Base-by-base conservation (phyloP, 1,139 yeast genomes). In the Pichia sp. region DNA sequence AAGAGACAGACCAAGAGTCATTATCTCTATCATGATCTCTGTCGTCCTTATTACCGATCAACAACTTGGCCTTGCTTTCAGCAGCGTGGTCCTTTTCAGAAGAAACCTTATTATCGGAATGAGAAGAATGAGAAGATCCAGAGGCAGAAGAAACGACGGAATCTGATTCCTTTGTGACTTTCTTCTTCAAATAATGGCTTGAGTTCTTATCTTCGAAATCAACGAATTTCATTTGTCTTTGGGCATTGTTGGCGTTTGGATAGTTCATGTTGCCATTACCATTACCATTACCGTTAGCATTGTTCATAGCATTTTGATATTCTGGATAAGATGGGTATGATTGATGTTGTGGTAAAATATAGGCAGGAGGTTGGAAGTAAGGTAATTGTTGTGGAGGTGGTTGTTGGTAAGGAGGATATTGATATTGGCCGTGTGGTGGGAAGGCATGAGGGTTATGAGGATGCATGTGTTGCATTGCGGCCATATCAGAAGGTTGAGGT, bases 151-250 rank as follows among this genome's bases (percentile, higher is more conserved):
- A 38, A 27, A 38, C 33, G 7, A 38, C 33, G 9, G 40, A 38
- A 17, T 24, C n/a, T 14, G 40, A 38, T n/a, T 31, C 20, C 8
- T 34, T 21, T 28, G 11, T 12, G 11, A 4, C 17, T 18, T 38
- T 36, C 14, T 31, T 39, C 10, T 43, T 40, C 10, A 44, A 22
- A 19, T 47, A 47, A 28, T 44, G 42, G 10, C 20, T 30, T 11
- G 50, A 47, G 7, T 34, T 44, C 17, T 38, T 34, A 38, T 47
- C 47, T 39, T 47, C 50, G 22, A 47, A 47, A 40, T 47, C 50
- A 21, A 46, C 37, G 15, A 17, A 43, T 32, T 41, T 46, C 22
- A 18, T 32, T 33, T 37, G 24, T 12, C 35, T 24, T 8, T 31
- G 15, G 10, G 22, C 35, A 18, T n/a, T n/a, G n/a, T n/a, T n/a